These are phyloP conservation scores for Penicillium cinerascens DNA, from an alignment of 495 filamentous ascomycete species.

Conservation along the genomic window DNA sequence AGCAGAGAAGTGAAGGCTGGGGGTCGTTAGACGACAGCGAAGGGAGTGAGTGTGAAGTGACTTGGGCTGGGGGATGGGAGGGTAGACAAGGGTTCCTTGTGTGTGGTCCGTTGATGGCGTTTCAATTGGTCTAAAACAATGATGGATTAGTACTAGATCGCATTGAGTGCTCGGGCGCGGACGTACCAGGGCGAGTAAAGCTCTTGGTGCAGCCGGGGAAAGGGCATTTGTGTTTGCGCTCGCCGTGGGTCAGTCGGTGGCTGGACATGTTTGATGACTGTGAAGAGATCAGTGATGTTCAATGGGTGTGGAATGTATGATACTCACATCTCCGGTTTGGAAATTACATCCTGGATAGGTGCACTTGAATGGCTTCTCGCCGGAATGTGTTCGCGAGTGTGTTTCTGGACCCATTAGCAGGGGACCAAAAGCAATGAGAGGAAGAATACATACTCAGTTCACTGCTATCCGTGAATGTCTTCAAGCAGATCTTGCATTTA, in stretches of 20 bases:
- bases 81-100: constrained; percentile 29
- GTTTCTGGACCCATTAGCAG: constrained; percentile 37
- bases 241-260: constrained; percentile 45
- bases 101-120: constrained; percentile 43
- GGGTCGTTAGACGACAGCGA: constrained; percentile 20
- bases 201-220: constrained; percentile 45
- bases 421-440: neutral
- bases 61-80: constrained; percentile 28
- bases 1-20: neutral
- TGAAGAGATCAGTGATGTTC: constrained; percentile 1
- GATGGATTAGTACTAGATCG: neutral
- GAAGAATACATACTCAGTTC: constrained; percentile 39
- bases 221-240: constrained; percentile 45
- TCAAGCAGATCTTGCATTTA: constrained; percentile 42
- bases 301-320: neutral
- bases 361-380: constrained; percentile 51
- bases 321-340: constrained; percentile 45
- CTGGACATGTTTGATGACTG: constrained; percentile 52
- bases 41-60: constrained; percentile 26
- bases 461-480: constrained; percentile 48
- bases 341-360: constrained; percentile 47
- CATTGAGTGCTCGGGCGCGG: neutral
- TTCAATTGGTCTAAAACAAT: constrained; percentile 42
- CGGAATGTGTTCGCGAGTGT: constrained; percentile 49
- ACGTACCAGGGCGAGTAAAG: constrained; percentile 46